Conservation (phyloP, 306 rosid species). For the Cicer pinnatifidum region DNA sequence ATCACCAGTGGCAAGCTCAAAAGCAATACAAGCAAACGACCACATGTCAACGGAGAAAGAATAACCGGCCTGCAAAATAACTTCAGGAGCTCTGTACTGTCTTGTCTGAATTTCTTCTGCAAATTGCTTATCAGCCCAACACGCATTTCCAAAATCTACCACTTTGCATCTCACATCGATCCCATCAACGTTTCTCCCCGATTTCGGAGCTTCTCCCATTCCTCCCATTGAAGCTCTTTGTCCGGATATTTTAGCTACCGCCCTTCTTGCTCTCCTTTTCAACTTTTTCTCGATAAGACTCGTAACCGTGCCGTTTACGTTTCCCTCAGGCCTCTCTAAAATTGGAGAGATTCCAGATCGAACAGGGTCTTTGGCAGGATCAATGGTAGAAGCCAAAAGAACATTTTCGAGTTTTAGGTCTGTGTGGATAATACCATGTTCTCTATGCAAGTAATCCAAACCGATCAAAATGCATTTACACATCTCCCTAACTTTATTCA, state of each 20-base stretch:
- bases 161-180: slow-evolving; percentile 89
- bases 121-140: slow-evolving; percentile 80
- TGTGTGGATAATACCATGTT: slow-evolving; percentile 81
- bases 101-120: slow-evolving; percentile 89
- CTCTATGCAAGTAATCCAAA: slow-evolving; percentile 90
- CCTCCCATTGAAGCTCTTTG: slow-evolving; percentile 70
- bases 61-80: slow-evolving; percentile 81
- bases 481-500: slow-evolving; percentile 81
- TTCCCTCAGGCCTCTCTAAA: slow-evolving; percentile 90
- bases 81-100: slow-evolving; percentile 99
- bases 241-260: slow-evolving; percentile 82
- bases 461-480: slow-evolving; percentile 81
- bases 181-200: slow-evolving; percentile 72
- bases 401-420: slow-evolving; percentile 94
- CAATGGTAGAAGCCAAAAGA: slow-evolving; percentile 79
- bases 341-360: slow-evolving; percentile 68
- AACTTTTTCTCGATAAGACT: slow-evolving; percentile 76
- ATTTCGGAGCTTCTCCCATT: slow-evolving; percentile 49
- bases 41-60: slow-evolving; percentile 91
- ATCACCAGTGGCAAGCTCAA: slow-evolving; percentile 97
- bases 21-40: slow-evolving; percentile 92
- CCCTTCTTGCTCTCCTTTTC: slow-evolving; percentile 90
- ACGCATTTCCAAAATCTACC: slow-evolving; percentile 96
- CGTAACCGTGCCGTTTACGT: slow-evolving; percentile 62
- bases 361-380: slow-evolving; percentile 82